These are phyloP conservation scores for Tulasnella sp. DNA, from an alignment of 768 basidiomycete genomes.

Conservation along the genomic window DNA sequence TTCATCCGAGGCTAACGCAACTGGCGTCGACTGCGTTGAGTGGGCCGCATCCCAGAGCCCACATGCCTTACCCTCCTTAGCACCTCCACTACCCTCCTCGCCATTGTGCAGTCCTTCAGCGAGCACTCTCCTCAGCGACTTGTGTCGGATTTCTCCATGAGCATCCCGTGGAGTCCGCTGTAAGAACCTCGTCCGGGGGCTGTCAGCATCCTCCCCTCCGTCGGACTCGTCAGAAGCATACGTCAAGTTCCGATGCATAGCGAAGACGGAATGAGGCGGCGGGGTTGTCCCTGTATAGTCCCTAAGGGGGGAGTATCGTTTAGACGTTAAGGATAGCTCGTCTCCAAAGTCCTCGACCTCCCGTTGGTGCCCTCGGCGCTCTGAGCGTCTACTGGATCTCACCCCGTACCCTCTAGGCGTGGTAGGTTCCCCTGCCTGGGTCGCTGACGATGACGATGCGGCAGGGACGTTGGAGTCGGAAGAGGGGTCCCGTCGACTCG, in stretches of 20 bases:
- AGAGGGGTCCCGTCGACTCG: too few relatives aligned
- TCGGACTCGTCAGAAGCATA: neutral
- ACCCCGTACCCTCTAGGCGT: too few relatives aligned
- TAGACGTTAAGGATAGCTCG: neutral
- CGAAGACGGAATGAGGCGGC: neutral
- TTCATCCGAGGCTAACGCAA: too few relatives aligned
- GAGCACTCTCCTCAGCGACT: slow-evolving; percentile 2
- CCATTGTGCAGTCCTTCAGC: neutral
- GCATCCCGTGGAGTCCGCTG: neutral
- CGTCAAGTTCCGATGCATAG: neutral
- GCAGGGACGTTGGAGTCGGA: too few relatives aligned
- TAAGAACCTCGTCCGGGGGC: neutral
- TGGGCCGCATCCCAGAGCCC: too few relatives aligned
- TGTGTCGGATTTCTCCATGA: neutral
- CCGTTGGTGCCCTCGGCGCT: neutral
- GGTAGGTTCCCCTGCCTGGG: too few relatives aligned
- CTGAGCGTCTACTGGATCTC: too few relatives aligned
- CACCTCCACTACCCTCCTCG: too few relatives aligned
- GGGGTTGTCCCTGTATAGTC: neutral
- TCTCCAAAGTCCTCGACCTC: neutral
- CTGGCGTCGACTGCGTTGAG: too few relatives aligned
- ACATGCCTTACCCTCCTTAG: too few relatives aligned
- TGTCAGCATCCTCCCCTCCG: neutral
- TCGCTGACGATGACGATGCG: too few relatives aligned
- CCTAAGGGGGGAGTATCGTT: neutral